Base-by-base conservation (phyloP, 208 protist genomes). In the Borovskyia barvae region DNA sequence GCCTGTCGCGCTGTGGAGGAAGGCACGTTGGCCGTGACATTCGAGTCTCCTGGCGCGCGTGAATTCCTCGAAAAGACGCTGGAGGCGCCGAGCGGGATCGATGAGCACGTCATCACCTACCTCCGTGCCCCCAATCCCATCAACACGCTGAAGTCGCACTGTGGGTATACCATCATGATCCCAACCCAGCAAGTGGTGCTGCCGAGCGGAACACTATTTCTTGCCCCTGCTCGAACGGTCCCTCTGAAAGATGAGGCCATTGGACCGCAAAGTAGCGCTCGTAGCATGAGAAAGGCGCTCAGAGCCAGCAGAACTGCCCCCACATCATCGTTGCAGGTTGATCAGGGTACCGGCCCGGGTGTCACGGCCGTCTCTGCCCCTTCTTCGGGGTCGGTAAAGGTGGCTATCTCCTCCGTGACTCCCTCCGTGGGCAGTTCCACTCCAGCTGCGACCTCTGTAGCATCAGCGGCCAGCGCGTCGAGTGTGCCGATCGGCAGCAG, bases 141-240 rank as follows among this genome's bases (percentile, higher is more conserved):
- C 60, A 97, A 97, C 66, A 88, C 88, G 4, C 75, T 97, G 49
- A 81, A 82, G 41, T 81, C 88, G 30, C 91, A 97, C 22, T 87
- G 81, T 59, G 91, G 91, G 5, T 90, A 90, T 60, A 50, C 90
- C 35, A 74, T 97, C 11, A 68, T 84, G 58, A 75, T 95, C 17
- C 85, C 86, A 4, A 70, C 61, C 17, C 58, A 64, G 35, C 51
- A 54, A 50, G 54, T 67, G 24, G 32, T 30, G 33, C 46, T 65
- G 43, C 61, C 66, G 26, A 64, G 60, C 33, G 45, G 60, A 19
- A 48, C 57, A 33, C 54, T 78, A 6, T 61, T 72, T 46, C 50
- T 67, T 25, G 67, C 59, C n/a, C 60, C 56, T 9, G 42, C 42
- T 8, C 48, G 0, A 45, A 51, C 9, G 12, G 3, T 9, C n/a